These are phyloP conservation scores for Xylariaceae sp. DNA, from an alignment of 2,329 filamentous ascomycete species.

Conservation along the genomic window DNA sequence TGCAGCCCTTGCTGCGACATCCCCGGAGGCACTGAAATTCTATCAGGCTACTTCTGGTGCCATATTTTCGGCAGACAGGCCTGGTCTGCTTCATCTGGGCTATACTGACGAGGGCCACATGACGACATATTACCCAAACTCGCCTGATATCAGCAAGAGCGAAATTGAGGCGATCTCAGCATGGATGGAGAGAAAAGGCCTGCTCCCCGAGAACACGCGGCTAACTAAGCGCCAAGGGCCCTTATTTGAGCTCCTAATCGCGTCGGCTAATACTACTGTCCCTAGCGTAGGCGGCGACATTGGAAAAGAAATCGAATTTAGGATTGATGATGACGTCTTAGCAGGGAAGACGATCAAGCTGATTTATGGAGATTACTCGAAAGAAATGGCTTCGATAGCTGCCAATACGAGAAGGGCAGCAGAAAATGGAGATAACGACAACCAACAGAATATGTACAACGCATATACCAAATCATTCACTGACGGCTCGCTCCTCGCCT, in stretches of 20 bases:
- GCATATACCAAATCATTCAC: slow-evolving; percentile 73
- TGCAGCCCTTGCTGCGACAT: slow-evolving; percentile 58
- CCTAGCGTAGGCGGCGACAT: slow-evolving; percentile 63
- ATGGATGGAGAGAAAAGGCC: slow-evolving; percentile 66
- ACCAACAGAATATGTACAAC: slow-evolving; percentile 52
- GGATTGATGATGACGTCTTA: slow-evolving; percentile 54
- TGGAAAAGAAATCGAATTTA: slow-evolving; percentile 60
- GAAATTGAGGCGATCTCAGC: slow-evolving; percentile 71
- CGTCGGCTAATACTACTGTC: slow-evolving; percentile 59
- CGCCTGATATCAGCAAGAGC: slow-evolving; percentile 65
- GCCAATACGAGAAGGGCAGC: slow-evolving; percentile 65
- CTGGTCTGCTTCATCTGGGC: slow-evolving; percentile 68
- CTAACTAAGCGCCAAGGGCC: slow-evolving; percentile 62
- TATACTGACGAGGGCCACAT: slow-evolving; percentile 71
- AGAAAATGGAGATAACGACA: slow-evolving; percentile 67
- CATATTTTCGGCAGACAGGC: slow-evolving; percentile 64
- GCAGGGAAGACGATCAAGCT: slow-evolving; percentile 66
- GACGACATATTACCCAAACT: slow-evolving; percentile 79
- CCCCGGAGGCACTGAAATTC: slow-evolving; percentile 56
- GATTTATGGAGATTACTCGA: slow-evolving; percentile 68
- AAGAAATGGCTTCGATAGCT: slow-evolving; percentile 66
- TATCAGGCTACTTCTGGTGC: slow-evolving; percentile 66
- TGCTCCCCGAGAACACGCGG: slow-evolving; percentile 73
- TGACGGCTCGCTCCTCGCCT: slow-evolving; percentile 68
- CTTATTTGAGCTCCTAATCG: slow-evolving; percentile 69